Evolutionary conservation across 1,284 basidiomycete genomes (phyloP).

Genomic region (Erythrobasidium hasegawianum): DNA sequence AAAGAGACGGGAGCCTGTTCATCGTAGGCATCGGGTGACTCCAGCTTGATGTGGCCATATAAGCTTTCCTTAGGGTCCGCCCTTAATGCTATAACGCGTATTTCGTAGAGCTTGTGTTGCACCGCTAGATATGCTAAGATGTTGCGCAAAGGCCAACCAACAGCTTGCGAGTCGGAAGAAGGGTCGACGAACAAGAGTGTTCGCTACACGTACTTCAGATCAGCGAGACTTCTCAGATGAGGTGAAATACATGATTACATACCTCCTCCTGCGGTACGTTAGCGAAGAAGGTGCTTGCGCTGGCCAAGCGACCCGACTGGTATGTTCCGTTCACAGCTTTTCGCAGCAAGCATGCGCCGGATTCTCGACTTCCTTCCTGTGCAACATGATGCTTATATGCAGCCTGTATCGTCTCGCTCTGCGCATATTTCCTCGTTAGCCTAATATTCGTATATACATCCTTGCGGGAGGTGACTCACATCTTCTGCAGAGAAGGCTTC

Average conservation of each 20-base stretch:
- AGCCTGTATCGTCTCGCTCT: slow-evolving; percentile 6
- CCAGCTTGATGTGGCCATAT: slow-evolving; percentile 52
- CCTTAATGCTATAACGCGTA: slow-evolving; percentile 64
- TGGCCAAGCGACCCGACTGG: neutral
- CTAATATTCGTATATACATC: too few relatives aligned
- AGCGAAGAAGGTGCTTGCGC: slow-evolving; percentile 13
- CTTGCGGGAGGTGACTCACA: slow-evolving; percentile 50
- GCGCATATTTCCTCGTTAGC: neutral
- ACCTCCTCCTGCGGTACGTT: slow-evolving; percentile 7
- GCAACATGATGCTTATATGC: slow-evolving; percentile 5
- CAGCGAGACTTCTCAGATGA: too few relatives aligned
- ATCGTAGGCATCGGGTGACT: slow-evolving; percentile 11
- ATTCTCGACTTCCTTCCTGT: neutral
- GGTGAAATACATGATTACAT: too few relatives aligned
- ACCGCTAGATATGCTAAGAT: slow-evolving; percentile 73
- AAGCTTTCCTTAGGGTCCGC: slow-evolving; percentile 65
- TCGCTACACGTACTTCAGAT: slow-evolving; percentile 52
- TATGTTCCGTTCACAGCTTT: neutral
- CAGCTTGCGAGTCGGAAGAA: slow-evolving; percentile 68
- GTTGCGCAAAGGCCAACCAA: slow-evolving; percentile 94
- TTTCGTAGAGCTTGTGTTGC: slow-evolving; percentile 55
- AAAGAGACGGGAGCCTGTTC: slow-evolving; percentile 58
- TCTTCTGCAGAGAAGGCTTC: slow-evolving; percentile 47
- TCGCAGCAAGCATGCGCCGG: slow-evolving; percentile 16
- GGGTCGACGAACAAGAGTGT: slow-evolving; percentile 80